Evolutionary conservation across 2,329 filamentous ascomycete genomes (phyloP).

Genomic region (Cladorrhinum sp.): DNA sequence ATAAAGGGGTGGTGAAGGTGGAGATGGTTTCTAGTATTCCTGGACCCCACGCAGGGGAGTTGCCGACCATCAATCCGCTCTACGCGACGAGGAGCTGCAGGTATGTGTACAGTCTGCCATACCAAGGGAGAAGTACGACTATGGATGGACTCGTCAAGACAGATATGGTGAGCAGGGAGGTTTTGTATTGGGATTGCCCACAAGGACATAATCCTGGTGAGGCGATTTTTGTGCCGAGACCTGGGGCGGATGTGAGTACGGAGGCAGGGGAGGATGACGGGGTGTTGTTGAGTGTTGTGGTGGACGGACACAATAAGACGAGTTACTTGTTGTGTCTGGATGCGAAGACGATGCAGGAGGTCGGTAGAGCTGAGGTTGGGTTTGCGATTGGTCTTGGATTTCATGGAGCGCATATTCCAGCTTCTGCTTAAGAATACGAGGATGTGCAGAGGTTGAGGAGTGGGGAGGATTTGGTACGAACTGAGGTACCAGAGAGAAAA

Average conservation of each 20-base stretch:
- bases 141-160: conserved; percentile 65
- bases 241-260: conserved; percentile 25
- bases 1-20: not conserved
- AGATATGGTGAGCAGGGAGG: conserved; percentile 53
- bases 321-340: conserved; percentile 67
- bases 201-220: conserved; percentile 65
- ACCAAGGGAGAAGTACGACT: conserved; percentile 57
- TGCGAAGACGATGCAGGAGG: conserved; percentile 60
- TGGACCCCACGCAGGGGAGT: conserved; percentile 56
- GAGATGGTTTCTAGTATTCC: conserved; percentile 45
- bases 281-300: conserved; percentile 55
- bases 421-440: not conserved
- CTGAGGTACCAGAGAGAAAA: no score
- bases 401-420: conserved; percentile 52
- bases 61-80: conserved; percentile 63
- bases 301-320: conserved; percentile 56
- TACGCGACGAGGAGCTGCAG: conserved; percentile 53
- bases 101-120: conserved; percentile 51
- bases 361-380: conserved; percentile 60
- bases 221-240: conserved; percentile 61
- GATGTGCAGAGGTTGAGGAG: no score
- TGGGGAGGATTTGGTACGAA: no score
- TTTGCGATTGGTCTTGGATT: conserved; percentile 63
- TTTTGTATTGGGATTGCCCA: conserved; percentile 54
- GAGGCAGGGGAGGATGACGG: conserved; percentile 34